Evolutionary conservation across 2,329 filamentous ascomycete species (phyloP).

Genomic region (Dactylonectria macrodidyma): DNA sequence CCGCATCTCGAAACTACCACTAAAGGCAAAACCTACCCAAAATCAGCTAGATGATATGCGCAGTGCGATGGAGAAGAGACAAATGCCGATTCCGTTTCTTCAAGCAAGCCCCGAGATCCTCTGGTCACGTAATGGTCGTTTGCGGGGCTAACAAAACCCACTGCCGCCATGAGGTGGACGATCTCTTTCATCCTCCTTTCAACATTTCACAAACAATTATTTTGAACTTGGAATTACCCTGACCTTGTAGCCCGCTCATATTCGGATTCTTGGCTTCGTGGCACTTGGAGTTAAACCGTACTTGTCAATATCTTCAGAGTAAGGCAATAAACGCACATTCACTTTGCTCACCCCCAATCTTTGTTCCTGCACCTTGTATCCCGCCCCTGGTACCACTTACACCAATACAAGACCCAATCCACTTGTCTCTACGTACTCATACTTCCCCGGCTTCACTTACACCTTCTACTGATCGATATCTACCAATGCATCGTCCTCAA

Average conservation of each 20-base stretch:
- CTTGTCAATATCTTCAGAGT: neutral
- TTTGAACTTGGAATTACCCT: neutral
- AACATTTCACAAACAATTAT: constrained; percentile 7
- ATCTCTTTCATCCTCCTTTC: constrained; percentile 20
- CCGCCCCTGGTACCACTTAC: neutral
- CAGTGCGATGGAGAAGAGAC: neutral
- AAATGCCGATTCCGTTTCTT: neutral
- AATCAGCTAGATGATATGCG: neutral
- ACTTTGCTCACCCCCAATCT: too few species aligned
- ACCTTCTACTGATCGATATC: neutral
- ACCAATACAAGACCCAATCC: neutral
- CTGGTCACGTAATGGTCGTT: constrained; percentile 6
- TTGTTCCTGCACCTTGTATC: neutral
- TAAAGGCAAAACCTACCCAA: neutral
- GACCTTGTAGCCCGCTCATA: neutral
- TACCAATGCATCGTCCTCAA: neutral
- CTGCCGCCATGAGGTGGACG: constrained; percentile 1
- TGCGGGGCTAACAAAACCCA: constrained; percentile 30
- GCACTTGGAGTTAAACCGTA: neutral
- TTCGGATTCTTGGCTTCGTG: neutral
- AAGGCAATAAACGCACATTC: neutral
- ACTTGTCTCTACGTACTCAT: neutral
- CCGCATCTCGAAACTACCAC: neutral
- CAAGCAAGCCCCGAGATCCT: too few species aligned
- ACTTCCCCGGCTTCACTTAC: constrained; percentile 7